phyloP scores from a whole-genome alignment of 2,329 filamentous ascomycete species.

The Reticulascus tulasneorum region DNA sequence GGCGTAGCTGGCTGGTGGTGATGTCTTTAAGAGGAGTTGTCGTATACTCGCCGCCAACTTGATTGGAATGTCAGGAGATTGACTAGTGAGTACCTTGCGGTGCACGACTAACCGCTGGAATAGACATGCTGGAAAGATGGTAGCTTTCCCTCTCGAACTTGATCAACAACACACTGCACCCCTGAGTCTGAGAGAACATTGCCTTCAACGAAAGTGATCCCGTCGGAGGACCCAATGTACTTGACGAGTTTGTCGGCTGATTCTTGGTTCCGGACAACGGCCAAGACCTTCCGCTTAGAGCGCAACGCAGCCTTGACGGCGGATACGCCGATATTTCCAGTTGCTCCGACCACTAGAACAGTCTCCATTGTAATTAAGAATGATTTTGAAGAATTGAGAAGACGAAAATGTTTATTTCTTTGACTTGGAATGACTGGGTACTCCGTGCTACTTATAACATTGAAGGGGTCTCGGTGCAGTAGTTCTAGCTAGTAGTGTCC shows the following conservation, averaged over 20 bases:
- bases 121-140: constrained; percentile 35
- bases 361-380: too few species aligned
- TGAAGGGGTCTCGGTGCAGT: too few species aligned
- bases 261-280: constrained; percentile 30
- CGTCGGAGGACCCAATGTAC: constrained; percentile 21
- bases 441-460: too few species aligned
- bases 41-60: constrained; percentile 22
- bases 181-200: constrained; percentile 25
- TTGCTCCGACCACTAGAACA: constrained; percentile 33
- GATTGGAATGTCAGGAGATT: not conserved
- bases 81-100: not conserved
- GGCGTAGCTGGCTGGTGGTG: constrained; percentile 15
- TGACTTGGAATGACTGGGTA: too few species aligned
- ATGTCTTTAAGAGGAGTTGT: constrained; percentile 18
- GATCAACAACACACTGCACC: constrained; percentile 28
- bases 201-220: constrained; percentile 27
- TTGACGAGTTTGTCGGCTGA: constrained; percentile 28
- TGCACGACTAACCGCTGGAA: constrained; percentile 19
- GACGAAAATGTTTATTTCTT: too few species aligned
- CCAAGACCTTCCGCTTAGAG: constrained; percentile 26
- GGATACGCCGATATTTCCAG: constrained; percentile 33
- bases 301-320: constrained; percentile 25
- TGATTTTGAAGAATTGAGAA: too few species aligned
- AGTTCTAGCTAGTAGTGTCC: too few species aligned
- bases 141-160: constrained; percentile 26